Base-by-base conservation (phyloP, 176 grass and related monocot species). In the Paspalum vaginatum region DNA sequence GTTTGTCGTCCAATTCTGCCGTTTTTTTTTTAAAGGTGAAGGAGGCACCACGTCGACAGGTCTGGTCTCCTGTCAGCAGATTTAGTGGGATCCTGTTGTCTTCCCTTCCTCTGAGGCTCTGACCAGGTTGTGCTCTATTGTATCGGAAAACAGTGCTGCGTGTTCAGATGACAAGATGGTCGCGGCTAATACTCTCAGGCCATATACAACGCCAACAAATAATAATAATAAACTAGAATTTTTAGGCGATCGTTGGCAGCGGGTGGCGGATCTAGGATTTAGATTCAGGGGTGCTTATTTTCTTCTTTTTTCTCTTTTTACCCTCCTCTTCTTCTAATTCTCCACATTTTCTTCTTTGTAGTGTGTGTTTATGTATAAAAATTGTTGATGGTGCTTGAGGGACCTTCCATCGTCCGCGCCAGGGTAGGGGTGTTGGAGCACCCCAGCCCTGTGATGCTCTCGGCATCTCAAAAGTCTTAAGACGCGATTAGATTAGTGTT, bases 1-100 rank as follows among this genome's bases (percentile, higher is more conserved):
- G 81, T 40, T 27, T 89, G 76, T 76, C 76, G 76, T 76, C 76
- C 21, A 10, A 42, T 60, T 71, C 13, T 71, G 49, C 14, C 43
- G 3, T 50, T 84, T 17, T 13, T 8, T 50, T 84, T 17, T 13
- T 8, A 61, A 14, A 43, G 43, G 2, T 37, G 22, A 4, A 9
- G 67, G 46, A n/a, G 46, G 44, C 59, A 68, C 27, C 86, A 74
- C 72, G 60, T 43, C 42, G 11, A 68, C n/a, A 27, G 37, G 68
- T 68, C 38, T 41, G 46, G 25, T 79, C 86, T 37, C 51, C 52
- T 32, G 50, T 74, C 75, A 68, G 50, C 86, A 20, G 22, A 74
- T 67, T 68, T 74, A 74, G 10, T 45, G 38, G 74, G 74, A 61
- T 74, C 54, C 27, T 26, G 16, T 61, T 79, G 74, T 73, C 75